phyloP scores from a whole-genome alignment of 176 grass and related monocot genomes.

The Musa beccarii region DNA sequence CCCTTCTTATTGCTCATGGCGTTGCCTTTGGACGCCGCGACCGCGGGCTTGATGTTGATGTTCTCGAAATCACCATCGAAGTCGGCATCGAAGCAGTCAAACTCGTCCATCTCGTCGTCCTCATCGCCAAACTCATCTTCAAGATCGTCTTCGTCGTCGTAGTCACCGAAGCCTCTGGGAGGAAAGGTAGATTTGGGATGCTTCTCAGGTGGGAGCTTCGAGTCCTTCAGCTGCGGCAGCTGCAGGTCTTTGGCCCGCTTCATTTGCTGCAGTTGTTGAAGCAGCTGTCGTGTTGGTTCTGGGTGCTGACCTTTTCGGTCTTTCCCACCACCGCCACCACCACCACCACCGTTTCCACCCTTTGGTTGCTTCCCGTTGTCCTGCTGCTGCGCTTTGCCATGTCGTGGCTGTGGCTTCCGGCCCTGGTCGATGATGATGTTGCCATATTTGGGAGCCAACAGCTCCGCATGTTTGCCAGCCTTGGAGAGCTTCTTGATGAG shows the following conservation, averaged over 20 bases:
- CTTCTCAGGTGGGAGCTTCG: slow-evolving; percentile 45
- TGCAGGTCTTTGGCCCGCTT: slow-evolving; percentile 65
- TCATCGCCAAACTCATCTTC: slow-evolving; percentile 31
- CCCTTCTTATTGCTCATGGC: slow-evolving; percentile 41
- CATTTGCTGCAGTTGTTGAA: slow-evolving; percentile 56
- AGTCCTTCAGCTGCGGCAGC: slow-evolving; percentile 44
- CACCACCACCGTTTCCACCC: not conserved
- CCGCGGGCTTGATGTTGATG: slow-evolving; percentile 48
- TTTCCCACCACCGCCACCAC: slow-evolving; percentile 20
- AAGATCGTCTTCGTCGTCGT: slow-evolving; percentile 39
- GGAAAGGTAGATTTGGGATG: slow-evolving; percentile 39
- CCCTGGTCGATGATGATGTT: slow-evolving; percentile 22
- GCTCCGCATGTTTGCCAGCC: slow-evolving; percentile 69
- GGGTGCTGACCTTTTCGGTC: slow-evolving; percentile 11
- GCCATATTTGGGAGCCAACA: slow-evolving; percentile 48
- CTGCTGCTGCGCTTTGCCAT: slow-evolving; percentile 24
- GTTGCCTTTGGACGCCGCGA: not conserved
- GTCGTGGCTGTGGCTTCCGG: slow-evolving; percentile 40
- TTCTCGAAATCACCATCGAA: slow-evolving; percentile 21
- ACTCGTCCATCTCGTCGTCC: slow-evolving; percentile 9
- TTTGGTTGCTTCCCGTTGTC: slow-evolving; percentile 6
- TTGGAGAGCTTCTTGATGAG: slow-evolving; percentile 84
- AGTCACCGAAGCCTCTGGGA: slow-evolving; percentile 25
- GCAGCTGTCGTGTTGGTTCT: slow-evolving; percentile 2
- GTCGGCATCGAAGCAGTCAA: slow-evolving; percentile 12